Percentiles rank a stretch among this genome's conserved stretches.
phyloP scores from a whole-genome alignment of 2,329 filamentous ascomycete species.

The Allantophomopsis lycopodina region DNA sequence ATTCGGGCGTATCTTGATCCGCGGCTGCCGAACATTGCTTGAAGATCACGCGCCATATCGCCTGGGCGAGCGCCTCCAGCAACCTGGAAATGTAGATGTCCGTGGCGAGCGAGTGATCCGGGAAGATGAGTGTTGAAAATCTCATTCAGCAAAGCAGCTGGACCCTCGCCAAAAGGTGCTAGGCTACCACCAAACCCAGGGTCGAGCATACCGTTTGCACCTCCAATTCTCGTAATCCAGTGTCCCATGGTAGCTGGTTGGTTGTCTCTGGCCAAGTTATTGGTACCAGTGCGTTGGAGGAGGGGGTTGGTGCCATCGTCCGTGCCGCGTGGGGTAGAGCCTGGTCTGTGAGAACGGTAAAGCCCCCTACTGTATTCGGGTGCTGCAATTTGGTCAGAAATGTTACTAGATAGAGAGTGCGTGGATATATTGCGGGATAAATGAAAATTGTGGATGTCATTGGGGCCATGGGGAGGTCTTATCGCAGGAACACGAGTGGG shows the following conservation, averaged over 20 bases:
- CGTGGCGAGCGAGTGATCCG: slow-evolving; percentile 23
- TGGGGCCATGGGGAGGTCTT: too few species aligned
- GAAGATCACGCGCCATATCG: slow-evolving; percentile 36
- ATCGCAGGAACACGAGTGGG: too few species aligned
- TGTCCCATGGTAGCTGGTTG: slow-evolving; percentile 33
- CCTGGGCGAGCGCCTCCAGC: slow-evolving; percentile 31
- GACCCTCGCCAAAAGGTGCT: slow-evolving; percentile 15
- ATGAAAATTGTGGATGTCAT: neutral
- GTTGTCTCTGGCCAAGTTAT: slow-evolving; percentile 27
- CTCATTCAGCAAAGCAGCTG: slow-evolving; percentile 14
- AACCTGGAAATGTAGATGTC: slow-evolving; percentile 46
- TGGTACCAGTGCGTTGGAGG: slow-evolving; percentile 44
- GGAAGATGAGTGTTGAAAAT: slow-evolving; percentile 18
- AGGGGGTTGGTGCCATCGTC: slow-evolving; percentile 85
- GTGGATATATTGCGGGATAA: neutral
- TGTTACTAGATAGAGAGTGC: neutral
- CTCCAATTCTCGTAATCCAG: slow-evolving; percentile 32
- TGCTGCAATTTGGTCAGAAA: slow-evolving; percentile 20
- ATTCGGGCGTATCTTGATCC: slow-evolving; percentile 11
- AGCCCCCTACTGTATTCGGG: slow-evolving; percentile 19
- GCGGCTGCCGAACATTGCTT: slow-evolving; percentile 22
- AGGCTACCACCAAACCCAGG: slow-evolving; percentile 14
- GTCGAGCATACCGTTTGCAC: slow-evolving; percentile 19
- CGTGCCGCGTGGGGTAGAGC: slow-evolving; percentile 33
- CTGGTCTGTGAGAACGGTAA: slow-evolving; percentile 37